A percentile compares a stretch with the other conserved stretches of the same genome.
These are phyloP conservation scores for Saccharomyces hybrid DNA, from an alignment of 1,139 yeast species.

Conservation along the genomic window DNA sequence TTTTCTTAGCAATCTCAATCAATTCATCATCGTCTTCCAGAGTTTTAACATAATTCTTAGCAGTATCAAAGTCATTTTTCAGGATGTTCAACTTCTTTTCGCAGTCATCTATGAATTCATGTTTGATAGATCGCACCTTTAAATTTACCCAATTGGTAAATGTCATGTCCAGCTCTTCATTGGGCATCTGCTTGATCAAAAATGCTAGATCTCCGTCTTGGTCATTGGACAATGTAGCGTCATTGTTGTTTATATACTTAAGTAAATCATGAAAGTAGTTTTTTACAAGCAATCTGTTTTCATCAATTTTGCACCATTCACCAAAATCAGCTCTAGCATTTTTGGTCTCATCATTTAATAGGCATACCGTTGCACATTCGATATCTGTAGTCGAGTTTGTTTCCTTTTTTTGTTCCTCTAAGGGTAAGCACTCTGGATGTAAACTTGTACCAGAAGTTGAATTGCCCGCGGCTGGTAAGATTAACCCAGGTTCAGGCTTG, in stretches of 20 bases:
- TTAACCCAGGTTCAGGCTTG: not conserved
- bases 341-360: not conserved
- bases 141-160: slow-evolving; percentile 57
- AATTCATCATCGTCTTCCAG: slow-evolving; percentile 17
- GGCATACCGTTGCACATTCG: not conserved
- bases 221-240: slow-evolving; percentile 42
- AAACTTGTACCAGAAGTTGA: not conserved
- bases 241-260: slow-evolving; percentile 22
- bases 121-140: slow-evolving; percentile 39
- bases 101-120: slow-evolving; percentile 39
- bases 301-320: slow-evolving; percentile 6
- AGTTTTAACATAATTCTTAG: slow-evolving; percentile 8
- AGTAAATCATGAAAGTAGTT: slow-evolving; percentile 23
- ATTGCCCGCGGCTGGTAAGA: not conserved
- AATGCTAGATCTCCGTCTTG: slow-evolving; percentile 54
- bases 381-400: not conserved
- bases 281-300: slow-evolving; percentile 13
- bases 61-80: slow-evolving; percentile 14
- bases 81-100: slow-evolving; percentile 37
- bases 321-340: not conserved
- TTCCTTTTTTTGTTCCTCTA: not conserved
- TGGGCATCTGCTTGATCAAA: slow-evolving; percentile 64
- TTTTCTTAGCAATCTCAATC: slow-evolving; percentile 12
- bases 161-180: slow-evolving; percentile 59
- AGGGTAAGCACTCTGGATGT: not conserved